Evolutionary conservation across 441 rosid species (phyloP), one percentile per base, ranked within the genome.

Genomic region (Mallotus japonicus): DNA sequence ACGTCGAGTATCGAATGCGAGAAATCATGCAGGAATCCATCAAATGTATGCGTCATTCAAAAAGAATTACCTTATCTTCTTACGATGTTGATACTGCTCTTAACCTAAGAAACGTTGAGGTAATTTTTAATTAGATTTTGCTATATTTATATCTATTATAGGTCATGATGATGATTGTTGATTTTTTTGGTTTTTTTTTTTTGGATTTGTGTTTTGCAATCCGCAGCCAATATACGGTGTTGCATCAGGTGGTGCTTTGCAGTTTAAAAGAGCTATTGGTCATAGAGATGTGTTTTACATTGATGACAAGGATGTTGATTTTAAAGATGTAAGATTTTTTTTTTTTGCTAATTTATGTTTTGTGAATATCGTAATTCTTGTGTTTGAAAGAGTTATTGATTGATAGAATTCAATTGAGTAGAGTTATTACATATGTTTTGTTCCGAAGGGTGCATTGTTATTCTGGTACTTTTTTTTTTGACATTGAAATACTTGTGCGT

Each of bases 21-120:
- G 94, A 94, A 84, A 87, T 92, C 74, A 89, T 92, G 90, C 97
- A 92, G 90, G 97, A 95, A 79, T 94, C 99, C 51, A 83, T 91
- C 72, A 95, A 95, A 81, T 92, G 94, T 74, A 95, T 95, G 99
- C 94, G 92, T 59, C 99, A 95, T 76, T 90, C 99, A 1, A 89
- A 82, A 85, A 85, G 97, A 75, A 87, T 93, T 6, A 85, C 71
- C 65, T 77, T 92, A 78, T 88, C 96, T 3, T 73, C 88, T 20
- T 85, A 89, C 37, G 97, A 95, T 77, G 99, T 95, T 47, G 95
- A 91, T 78, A 84, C 86, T 72, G 97, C 99, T 67, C 90, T 92
- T 72, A 89, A 79, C 77, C 86, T 92, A 69, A 88, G 89, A 77
- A 89, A 91, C 34, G 82, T 91, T 20, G 99, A 92, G 97, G 99